Base-by-base conservation (phyloP, 2,329 filamentous ascomycete species). In the Dryadomyces quercus-mongolicae region DNA sequence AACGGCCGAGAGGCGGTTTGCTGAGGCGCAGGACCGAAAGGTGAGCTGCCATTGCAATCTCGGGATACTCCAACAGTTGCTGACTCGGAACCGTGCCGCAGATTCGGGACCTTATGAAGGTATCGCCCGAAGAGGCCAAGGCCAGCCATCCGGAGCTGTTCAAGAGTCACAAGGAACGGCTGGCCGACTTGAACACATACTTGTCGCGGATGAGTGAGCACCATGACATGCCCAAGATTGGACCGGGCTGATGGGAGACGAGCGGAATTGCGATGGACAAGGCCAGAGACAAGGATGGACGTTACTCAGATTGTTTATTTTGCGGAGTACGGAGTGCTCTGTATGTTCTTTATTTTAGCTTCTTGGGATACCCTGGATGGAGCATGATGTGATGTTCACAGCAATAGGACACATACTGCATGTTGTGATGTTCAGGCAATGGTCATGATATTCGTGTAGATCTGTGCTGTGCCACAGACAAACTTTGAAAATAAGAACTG, bases 81-180 rank as follows among this genome's bases (percentile, higher is more conserved):
- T 51, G 31, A 46, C 25, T 22, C 9, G 3, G 13, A 55, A 55
- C 57, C 25, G 20, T 22, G 18, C 42, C 38, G 31, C 61, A 93
- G 88, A 74, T 97, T 63, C 82, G 93, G 62, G 85, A 95, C 20
- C 22, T 60, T 63, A 76, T 89, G 58, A 73, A 94, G 47, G 84
- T 86, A 65, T 71, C 73, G 3, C 74, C 75, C 2, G 58, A 58
- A 2, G 56, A 58, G 21, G 59, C 51, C 13, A 55, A 55, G 10
- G 70, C 70, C 7, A 67, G 73, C 8, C 69, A 75, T 49, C 82
- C 85, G 15, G 91, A 96, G 66, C 85, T 94, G 16, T 81, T 92
- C 61, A 97, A 96, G 75, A 95, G 91, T 34, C 93, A 98, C 70
- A 97, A 97, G 68, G 88, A 98, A 73, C 83, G 89, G 12, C 92